Percentiles rank a stretch among this genome's conserved stretches.
phyloP scores from a whole-genome alignment of 2,329 filamentous ascomycete species.

The Colletotrichum sp. region DNA sequence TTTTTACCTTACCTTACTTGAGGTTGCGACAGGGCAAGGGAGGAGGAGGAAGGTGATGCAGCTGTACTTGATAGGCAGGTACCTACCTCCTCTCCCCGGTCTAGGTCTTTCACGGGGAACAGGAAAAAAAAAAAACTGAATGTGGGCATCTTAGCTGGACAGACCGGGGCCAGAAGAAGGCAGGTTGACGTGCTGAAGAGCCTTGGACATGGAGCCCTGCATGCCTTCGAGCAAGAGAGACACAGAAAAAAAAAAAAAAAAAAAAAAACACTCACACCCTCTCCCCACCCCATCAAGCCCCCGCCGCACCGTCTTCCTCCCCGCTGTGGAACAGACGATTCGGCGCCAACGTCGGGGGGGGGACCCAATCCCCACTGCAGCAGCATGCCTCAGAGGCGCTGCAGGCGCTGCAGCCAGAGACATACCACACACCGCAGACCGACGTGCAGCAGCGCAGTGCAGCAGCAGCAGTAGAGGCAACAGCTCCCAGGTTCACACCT shows the following conservation, averaged over 20 bases:
- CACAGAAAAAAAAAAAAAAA: not conserved
- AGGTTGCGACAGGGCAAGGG: not conserved
- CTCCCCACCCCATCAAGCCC: slow-evolving; percentile 2
- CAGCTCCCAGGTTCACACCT: slow-evolving; percentile 14
- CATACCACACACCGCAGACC: not conserved
- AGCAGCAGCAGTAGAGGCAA: not conserved
- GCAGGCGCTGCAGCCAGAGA: not conserved
- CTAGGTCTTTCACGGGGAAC: not conserved
- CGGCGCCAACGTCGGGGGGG: slow-evolving; percentile 16
- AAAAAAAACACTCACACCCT: not conserved
- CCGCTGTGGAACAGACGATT: slow-evolving; percentile 18
- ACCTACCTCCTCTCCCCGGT: not conserved
- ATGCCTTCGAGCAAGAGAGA: not conserved
- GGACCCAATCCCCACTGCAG: not conserved
- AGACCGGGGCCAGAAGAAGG: not conserved
- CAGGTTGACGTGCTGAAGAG: slow-evolving; percentile 9
- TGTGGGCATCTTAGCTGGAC: not conserved
- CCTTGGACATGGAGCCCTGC: not conserved
- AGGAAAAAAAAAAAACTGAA: not conserved
- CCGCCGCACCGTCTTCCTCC: not conserved
- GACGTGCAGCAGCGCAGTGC: not conserved
- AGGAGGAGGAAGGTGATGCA: not conserved
- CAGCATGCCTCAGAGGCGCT: slow-evolving; percentile 5
- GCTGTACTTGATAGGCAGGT: not conserved
- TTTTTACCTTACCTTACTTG: not conserved